Conservation (phyloP, 441 rosid genomes). For the Erodium trifolium region DNA sequence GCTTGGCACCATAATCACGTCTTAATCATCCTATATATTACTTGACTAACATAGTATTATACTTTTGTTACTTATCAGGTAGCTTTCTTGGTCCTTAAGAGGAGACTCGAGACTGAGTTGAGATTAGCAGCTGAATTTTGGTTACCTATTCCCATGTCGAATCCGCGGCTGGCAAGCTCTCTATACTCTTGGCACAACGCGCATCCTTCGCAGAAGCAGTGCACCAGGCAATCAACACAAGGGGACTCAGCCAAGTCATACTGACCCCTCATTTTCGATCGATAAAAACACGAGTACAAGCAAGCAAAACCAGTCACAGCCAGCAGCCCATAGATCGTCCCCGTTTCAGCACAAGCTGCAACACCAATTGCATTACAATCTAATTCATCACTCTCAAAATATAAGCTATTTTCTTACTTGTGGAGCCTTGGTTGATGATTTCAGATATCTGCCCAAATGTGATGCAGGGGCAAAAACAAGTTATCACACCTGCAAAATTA, state of each 20-base stretch:
- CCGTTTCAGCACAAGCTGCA: slow-evolving; percentile 15
- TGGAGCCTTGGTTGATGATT: slow-evolving; percentile 27
- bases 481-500: slow-evolving; percentile 24
- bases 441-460: slow-evolving; percentile 41
- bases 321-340: slow-evolving; percentile 25
- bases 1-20: no score
- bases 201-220: slow-evolving; percentile 36
- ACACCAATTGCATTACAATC: background rate
- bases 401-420: slow-evolving; percentile 14
- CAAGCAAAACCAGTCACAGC: slow-evolving; percentile 22
- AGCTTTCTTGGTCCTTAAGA: no score
- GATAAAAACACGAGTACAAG: slow-evolving; percentile 39
- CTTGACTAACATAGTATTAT: no score
- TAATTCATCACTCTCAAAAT: no score
- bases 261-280: slow-evolving; percentile 38
- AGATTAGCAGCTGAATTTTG: no score
- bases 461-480: slow-evolving; percentile 41
- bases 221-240: slow-evolving; percentile 45
- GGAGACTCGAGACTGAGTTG: no score
- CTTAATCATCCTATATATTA: no score
- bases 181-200: slow-evolving; percentile 57
- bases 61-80: no score
- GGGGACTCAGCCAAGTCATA: slow-evolving; percentile 46
- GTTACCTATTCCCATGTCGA: slow-evolving; percentile 37
- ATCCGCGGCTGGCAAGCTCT: slow-evolving; percentile 45